Percentiles rank a stretch among this genome's conserved stretches.
These are phyloP conservation scores for Nitzschia inconspicua DNA, from an alignment of 108 stramenopile genomes.

Conservation along the genomic window DNA sequence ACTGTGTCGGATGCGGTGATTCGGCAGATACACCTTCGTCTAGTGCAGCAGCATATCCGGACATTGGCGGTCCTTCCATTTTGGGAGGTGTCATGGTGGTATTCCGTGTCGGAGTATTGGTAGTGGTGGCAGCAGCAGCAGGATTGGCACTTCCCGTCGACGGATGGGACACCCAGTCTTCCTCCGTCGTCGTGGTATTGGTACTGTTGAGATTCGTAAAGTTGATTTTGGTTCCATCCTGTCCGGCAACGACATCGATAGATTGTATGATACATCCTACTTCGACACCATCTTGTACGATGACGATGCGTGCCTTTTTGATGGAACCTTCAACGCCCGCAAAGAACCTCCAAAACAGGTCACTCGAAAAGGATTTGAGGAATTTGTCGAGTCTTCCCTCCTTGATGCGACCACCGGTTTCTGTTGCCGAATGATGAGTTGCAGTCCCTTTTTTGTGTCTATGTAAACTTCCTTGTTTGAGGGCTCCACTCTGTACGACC, in stretches of 20 bases:
- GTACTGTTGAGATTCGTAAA: background rate
- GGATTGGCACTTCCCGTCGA: no score
- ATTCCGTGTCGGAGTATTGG: background rate
- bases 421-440: background rate
- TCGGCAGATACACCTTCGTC: no score
- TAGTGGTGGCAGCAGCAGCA: background rate
- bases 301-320: conserved; percentile 34
- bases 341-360: conserved; percentile 53
- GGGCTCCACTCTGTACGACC: background rate
- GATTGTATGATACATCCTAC: conserved; percentile 44
- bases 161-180: no score
- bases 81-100: background rate
- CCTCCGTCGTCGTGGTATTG: background rate
- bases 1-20: no score
- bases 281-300: conserved; percentile 48
- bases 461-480: conserved; percentile 12
- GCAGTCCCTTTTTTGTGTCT: background rate
- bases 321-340: conserved; percentile 40
- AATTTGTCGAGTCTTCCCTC: conserved; percentile 26
- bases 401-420: background rate
- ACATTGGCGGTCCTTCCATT: background rate
- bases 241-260: conserved; percentile 30
- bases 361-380: conserved; percentile 25
- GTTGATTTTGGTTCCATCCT: conserved; percentile 18
- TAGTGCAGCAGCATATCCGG: background rate